A percentile compares a stretch with the other conserved stretches of the same genome.
These are phyloP conservation scores for Claviceps humidiphila DNA, from an alignment of 2,329 filamentous ascomycete genomes.

Conservation along the genomic window DNA sequence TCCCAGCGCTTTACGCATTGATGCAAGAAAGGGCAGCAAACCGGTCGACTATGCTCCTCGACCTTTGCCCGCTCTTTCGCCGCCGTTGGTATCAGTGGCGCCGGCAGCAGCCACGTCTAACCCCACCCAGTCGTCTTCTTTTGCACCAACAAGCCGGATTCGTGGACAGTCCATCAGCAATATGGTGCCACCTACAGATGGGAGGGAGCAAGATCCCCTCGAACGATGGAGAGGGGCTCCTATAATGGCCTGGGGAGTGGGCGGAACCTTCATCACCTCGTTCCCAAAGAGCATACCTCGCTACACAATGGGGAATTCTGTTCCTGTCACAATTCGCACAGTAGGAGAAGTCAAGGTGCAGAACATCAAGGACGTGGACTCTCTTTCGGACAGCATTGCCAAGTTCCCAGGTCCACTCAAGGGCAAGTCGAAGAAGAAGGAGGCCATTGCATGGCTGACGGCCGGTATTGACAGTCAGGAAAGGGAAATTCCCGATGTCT, in stretches of 20 bases:
- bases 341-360: conserved; percentile 73
- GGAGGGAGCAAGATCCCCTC: conserved; percentile 60
- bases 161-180: conserved; percentile 43
- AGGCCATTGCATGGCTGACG: conserved; percentile 68
- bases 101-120: conserved; percentile 20
- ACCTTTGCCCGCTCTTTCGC: conserved; percentile 39
- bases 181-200: conserved; percentile 50
- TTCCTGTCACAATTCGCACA: conserved; percentile 68
- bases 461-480: conserved; percentile 65
- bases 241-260: conserved; percentile 77
- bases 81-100: conserved; percentile 7
- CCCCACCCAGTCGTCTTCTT: conserved; percentile 11
- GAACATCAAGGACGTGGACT: conserved; percentile 59
- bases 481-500: conserved; percentile 35
- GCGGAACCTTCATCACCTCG: conserved; percentile 66
- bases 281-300: conserved; percentile 84
- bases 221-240: conserved; percentile 86
- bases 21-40: conserved; percentile 14
- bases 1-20: conserved; percentile 33
- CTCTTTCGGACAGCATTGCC: conserved; percentile 56
- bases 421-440: conserved; percentile 91
- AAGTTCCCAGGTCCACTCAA: conserved; percentile 86
- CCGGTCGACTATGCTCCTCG: conserved; percentile 34
- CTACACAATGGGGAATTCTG: conserved; percentile 60
- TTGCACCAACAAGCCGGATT: conserved; percentile 25